These are phyloP conservation scores for Rhodotorula diobovata DNA, from an alignment of 768 basidiomycete genomes.

Conservation along the genomic window DNA sequence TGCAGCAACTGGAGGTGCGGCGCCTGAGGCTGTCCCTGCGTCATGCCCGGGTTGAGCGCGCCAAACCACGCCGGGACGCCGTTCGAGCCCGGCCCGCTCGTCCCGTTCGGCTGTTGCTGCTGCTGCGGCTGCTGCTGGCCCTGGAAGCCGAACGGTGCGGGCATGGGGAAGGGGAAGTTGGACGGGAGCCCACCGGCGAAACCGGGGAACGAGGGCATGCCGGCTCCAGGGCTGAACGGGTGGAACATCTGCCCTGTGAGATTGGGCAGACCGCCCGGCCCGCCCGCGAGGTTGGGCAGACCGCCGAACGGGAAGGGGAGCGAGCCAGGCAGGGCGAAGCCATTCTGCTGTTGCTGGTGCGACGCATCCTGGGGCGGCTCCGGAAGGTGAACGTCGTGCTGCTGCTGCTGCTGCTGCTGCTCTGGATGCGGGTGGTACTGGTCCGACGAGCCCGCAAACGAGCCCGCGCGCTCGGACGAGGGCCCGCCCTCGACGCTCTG, in stretches of 20 bases:
- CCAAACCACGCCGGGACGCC: constrained; percentile 34
- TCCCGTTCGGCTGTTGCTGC: not conserved
- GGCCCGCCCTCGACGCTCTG: not conserved
- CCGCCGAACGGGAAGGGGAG: not conserved
- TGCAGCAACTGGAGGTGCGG: constrained; percentile 3
- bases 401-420: not conserved
- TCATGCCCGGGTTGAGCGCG: not conserved
- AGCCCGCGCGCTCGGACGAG: not conserved
- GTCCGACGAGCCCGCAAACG: not conserved
- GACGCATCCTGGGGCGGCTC: not conserved
- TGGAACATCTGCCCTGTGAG: not conserved
- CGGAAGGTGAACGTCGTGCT: not conserved
- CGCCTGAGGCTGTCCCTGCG: too few relatives aligned
- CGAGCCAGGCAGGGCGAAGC: not conserved
- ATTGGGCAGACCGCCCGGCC: not conserved
- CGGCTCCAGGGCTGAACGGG: not conserved
- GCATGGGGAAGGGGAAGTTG: not conserved
- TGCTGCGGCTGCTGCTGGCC: not conserved
- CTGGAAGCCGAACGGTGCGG: not conserved
- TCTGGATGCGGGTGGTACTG: not conserved
- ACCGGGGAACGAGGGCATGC: not conserved
- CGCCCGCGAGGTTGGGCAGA: not conserved
- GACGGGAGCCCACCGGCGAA: not conserved
- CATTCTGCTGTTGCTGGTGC: not conserved
- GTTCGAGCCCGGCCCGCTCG: not conserved